phyloP scores from a whole-genome alignment of 352 stramenopile species.

The Hyaloperonospora arabidopsidis region DNA sequence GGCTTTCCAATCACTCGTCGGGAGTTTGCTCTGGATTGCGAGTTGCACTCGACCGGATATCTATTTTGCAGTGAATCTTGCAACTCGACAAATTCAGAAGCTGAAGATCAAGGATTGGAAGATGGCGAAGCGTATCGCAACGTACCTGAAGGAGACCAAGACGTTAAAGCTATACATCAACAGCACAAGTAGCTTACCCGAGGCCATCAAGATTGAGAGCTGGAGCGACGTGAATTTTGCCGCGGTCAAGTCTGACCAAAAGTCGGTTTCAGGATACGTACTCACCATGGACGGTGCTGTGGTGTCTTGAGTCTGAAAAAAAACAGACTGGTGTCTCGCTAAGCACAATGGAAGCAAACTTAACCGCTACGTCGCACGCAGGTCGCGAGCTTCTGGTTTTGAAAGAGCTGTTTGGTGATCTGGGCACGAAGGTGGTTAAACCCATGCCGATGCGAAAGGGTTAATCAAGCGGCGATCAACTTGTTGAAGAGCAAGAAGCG shows the following conservation, averaged over 20 bases:
- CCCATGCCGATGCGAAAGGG: background rate
- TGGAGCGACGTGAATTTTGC: too few relatives aligned
- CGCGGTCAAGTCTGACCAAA: too few relatives aligned
- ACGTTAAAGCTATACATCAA: background rate
- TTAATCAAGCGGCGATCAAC: background rate
- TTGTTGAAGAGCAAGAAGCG: background rate
- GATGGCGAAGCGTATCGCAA: background rate
- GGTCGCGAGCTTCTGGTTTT: too few relatives aligned
- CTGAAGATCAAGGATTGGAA: background rate
- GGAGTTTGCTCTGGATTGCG: too few relatives aligned
- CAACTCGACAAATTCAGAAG: background rate
- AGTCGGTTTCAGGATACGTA: background rate
- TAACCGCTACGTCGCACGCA: too few relatives aligned
- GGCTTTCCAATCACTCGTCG: background rate
- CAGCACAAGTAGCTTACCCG: background rate
- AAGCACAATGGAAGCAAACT: background rate
- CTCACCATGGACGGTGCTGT: background rate
- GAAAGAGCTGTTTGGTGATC: background rate
- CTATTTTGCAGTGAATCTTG: background rate
- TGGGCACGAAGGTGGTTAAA: background rate
- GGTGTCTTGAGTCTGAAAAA: background rate
- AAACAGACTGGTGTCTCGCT: background rate
- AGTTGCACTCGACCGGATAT: background rate
- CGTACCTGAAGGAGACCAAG: background rate
- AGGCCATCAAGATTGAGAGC: background rate